Evolutionary conservation across 169 alveolate genomes (phyloP).

Genomic region (Eimeria acervulina): DNA sequence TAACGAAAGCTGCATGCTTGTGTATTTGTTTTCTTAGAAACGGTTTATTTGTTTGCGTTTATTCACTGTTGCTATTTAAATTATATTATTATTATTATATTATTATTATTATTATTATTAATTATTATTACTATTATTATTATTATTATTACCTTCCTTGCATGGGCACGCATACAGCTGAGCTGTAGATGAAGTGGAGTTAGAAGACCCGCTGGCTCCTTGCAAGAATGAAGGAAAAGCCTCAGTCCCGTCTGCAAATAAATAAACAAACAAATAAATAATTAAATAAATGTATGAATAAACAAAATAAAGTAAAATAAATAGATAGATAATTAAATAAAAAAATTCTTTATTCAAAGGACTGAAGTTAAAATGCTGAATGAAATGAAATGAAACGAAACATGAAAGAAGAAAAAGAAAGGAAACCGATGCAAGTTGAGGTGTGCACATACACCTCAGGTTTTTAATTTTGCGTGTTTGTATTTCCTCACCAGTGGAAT

Average conservation of each 20-base stretch:
- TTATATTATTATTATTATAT: background rate
- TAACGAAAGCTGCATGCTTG: too few relatives aligned
- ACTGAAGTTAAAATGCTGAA: too few relatives aligned
- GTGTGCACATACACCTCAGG: background rate
- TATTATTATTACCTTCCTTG: conserved; percentile 44
- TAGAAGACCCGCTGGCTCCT: background rate
- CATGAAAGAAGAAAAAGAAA: background rate
- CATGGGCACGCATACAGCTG: conserved; percentile 82
- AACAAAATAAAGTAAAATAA: background rate
- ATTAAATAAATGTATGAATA: background rate
- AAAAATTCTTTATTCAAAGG: too few relatives aligned
- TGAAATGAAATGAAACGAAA: background rate
- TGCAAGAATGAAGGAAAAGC: conserved; percentile 38
- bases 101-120: too few relatives aligned
- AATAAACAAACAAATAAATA: background rate
- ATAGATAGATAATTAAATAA: background rate
- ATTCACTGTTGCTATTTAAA: too few relatives aligned
- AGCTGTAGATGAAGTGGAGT: background rate
- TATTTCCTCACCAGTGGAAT: background rate
- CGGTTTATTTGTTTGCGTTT: too few relatives aligned
- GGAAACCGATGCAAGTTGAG: background rate
- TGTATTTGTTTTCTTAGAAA: too few relatives aligned
- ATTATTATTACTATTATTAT: too few relatives aligned
- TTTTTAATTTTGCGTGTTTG: background rate
- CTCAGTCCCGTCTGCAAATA: background rate